phyloP scores from a whole-genome alignment of 192 early-diverging fungal species.

The Coemansia sp. region DNA sequence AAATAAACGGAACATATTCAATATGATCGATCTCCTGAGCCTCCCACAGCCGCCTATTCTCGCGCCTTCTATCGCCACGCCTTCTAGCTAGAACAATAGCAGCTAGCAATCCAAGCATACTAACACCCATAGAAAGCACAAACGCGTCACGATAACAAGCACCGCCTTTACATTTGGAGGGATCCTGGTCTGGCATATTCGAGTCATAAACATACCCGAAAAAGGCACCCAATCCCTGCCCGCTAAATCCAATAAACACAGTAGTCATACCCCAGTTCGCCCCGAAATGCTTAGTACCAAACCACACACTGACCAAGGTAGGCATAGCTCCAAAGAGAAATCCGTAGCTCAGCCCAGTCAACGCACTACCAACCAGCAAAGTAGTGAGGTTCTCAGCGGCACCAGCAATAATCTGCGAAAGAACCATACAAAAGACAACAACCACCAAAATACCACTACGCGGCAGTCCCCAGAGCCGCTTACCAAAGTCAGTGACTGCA shows the following conservation, averaged over 20 bases:
- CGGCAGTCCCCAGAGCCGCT: slow-evolving; percentile 46
- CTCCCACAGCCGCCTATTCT: slow-evolving; percentile 53
- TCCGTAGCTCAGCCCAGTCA: slow-evolving; percentile 55
- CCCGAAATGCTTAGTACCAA: slow-evolving; percentile 54
- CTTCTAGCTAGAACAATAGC: slow-evolving; percentile 35
- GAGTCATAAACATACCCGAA: slow-evolving; percentile 65
- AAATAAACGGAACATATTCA: slow-evolving; percentile 48
- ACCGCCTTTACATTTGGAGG: slow-evolving; percentile 44
- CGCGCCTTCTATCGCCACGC: slow-evolving; percentile 30
- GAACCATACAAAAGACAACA: slow-evolving; percentile 26
- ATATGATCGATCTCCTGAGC: slow-evolving; percentile 43
- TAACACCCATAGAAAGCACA: slow-evolving; percentile 26
- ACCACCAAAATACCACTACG: slow-evolving; percentile 49
- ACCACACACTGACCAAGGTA: slow-evolving; percentile 57
- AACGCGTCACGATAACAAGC: slow-evolving; percentile 50
- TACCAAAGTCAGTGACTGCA: slow-evolving; percentile 40
- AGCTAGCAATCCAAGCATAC: slow-evolving; percentile 19
- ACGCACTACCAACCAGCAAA: slow-evolving; percentile 42
- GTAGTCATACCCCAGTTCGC: slow-evolving; percentile 61
- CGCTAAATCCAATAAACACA: slow-evolving; percentile 61
- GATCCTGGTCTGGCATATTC: slow-evolving; percentile 54
- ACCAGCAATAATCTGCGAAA: slow-evolving; percentile 46
- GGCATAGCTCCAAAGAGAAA: slow-evolving; percentile 55
- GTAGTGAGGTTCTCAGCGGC: slow-evolving; percentile 21
- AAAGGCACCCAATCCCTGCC: slow-evolving; percentile 61